Percentiles rank a stretch among this genome's conserved stretches.
Evolutionary conservation across 1,284 basidiomycete genomes (phyloP).

Genomic region (Apiotrichum brassicae): DNA sequence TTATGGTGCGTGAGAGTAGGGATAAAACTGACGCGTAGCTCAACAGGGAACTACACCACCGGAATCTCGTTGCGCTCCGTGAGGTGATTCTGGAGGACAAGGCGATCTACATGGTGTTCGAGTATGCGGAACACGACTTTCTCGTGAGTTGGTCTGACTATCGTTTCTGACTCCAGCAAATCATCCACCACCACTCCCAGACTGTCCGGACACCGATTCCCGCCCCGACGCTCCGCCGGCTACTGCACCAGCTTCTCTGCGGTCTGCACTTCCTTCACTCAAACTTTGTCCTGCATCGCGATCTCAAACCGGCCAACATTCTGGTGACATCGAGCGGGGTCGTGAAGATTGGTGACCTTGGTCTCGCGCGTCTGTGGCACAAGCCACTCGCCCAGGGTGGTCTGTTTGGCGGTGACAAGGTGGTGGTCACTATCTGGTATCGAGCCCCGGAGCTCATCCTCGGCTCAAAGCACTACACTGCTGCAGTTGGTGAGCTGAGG

Average conservation of each 20-base stretch:
- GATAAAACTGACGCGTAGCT: slow-evolving; percentile 55
- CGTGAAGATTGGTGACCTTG: slow-evolving; percentile 97
- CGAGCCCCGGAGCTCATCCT: slow-evolving; percentile 90
- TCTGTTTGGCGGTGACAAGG: slow-evolving; percentile 79
- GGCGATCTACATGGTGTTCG: slow-evolving; percentile 97
- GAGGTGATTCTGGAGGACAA: slow-evolving; percentile 98
- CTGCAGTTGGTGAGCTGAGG: slow-evolving; percentile 59
- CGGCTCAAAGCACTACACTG: slow-evolving; percentile 94
- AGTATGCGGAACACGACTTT: slow-evolving; percentile 98
- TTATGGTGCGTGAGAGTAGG: slow-evolving; percentile 77
- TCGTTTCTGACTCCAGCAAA: slow-evolving; percentile 58
- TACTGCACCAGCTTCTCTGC: slow-evolving; percentile 92
- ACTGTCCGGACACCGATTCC: slow-evolving; percentile 69
- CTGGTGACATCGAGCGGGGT: slow-evolving; percentile 81
- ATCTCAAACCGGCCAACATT: slow-evolving; percentile 95
- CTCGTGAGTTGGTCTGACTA: slow-evolving; percentile 57
- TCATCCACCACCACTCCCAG: slow-evolving; percentile 95
- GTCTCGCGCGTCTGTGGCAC: slow-evolving; percentile 71
- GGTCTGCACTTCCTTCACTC: slow-evolving; percentile 93
- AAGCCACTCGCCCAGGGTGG: slow-evolving; percentile 40
- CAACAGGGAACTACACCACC: slow-evolving; percentile 88
- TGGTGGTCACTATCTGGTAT: slow-evolving; percentile 99
- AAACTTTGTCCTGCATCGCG: slow-evolving; percentile 69
- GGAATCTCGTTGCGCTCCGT: slow-evolving; percentile 82
- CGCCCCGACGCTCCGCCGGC: slow-evolving; percentile 74